Evolutionary conservation across 257 asterid genomes (phyloP).

Genomic region (Solanum microdontum): DNA sequence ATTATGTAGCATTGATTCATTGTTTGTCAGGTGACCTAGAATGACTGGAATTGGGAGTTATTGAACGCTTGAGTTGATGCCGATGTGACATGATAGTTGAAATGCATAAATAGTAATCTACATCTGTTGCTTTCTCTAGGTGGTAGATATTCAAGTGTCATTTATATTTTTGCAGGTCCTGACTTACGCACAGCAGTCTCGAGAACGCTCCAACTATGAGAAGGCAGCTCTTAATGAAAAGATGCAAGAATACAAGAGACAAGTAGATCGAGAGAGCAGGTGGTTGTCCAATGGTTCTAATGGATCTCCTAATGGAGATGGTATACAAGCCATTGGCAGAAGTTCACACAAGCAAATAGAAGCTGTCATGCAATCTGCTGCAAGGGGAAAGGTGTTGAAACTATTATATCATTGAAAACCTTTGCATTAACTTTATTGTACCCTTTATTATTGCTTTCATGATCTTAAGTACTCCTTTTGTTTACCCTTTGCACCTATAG

Average conservation of each 20-base stretch:
- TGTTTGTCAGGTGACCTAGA: background rate
- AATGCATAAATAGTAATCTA: background rate
- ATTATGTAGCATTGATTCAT: background rate
- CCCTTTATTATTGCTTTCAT: background rate
- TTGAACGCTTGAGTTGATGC: background rate
- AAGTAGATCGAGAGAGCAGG: conserved; percentile 87
- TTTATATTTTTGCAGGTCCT: conserved; percentile 50
- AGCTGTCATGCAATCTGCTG: conserved; percentile 97
- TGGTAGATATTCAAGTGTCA: background rate
- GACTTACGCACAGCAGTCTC: conserved; percentile 91
- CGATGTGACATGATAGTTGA: background rate
- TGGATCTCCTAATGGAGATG: conserved; percentile 98
- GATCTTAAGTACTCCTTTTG: background rate
- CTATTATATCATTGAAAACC: background rate
- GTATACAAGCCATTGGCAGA: conserved; percentile 92
- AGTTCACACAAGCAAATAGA: conserved; percentile 99
- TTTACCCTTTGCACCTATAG: background rate
- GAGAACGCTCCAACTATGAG: conserved; percentile 90
- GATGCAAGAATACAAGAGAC: conserved; percentile 96
- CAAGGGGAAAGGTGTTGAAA: conserved; percentile 81
- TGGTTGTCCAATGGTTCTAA: conserved; percentile 78
- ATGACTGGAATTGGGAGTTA: background rate
- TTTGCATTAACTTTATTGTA: background rate
- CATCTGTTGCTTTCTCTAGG: background rate
- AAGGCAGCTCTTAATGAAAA: conserved; percentile 96